These are phyloP conservation scores for Ensete glaucum DNA, from an alignment of 176 grass and related monocot genomes.

Conservation along the genomic window DNA sequence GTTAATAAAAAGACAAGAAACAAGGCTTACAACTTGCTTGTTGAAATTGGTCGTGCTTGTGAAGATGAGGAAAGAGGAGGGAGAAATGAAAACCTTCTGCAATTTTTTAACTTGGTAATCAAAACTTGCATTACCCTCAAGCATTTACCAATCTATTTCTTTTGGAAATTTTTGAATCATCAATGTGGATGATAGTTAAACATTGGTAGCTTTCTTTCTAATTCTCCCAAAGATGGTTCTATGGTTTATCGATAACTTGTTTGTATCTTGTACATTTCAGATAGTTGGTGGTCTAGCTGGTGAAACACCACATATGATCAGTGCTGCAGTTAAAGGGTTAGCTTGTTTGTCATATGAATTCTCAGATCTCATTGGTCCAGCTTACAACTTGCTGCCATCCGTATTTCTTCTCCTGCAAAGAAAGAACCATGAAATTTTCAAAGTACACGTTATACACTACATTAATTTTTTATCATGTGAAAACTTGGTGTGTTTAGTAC, in stretches of 20 bases:
- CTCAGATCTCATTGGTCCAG: conserved; percentile 68
- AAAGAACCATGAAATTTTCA: conserved; percentile 83
- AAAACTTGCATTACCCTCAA: neutral
- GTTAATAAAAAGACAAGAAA: conserved; percentile 91
- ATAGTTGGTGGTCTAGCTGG: conserved; percentile 63
- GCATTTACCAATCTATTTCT: conserved; percentile 9
- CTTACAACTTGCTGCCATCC: conserved; percentile 78
- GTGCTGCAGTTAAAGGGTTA: conserved; percentile 82
- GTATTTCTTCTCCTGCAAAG: conserved; percentile 77
- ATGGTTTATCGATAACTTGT: neutral
- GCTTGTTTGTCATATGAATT: conserved; percentile 91
- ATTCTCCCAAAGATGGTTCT: neutral
- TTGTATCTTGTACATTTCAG: conserved; percentile 31
- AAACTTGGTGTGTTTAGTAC: neutral
- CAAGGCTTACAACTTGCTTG: conserved; percentile 83
- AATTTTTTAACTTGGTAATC: conserved; percentile 82
- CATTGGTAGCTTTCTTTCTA: neutral
- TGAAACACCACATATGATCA: conserved; percentile 73
- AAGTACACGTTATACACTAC: conserved; percentile 31
- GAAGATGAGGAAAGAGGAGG: conserved; percentile 50
- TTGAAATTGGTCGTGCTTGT: conserved; percentile 81
- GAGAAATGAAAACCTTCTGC: conserved; percentile 57
- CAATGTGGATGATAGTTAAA: neutral
- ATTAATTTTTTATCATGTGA: neutral
- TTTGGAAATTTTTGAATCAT: conserved; percentile 9